Percentiles rank a stretch among this genome's conserved stretches.
phyloP scores from a whole-genome alignment of 305 asterid species.

The Fraxinus velutina region DNA sequence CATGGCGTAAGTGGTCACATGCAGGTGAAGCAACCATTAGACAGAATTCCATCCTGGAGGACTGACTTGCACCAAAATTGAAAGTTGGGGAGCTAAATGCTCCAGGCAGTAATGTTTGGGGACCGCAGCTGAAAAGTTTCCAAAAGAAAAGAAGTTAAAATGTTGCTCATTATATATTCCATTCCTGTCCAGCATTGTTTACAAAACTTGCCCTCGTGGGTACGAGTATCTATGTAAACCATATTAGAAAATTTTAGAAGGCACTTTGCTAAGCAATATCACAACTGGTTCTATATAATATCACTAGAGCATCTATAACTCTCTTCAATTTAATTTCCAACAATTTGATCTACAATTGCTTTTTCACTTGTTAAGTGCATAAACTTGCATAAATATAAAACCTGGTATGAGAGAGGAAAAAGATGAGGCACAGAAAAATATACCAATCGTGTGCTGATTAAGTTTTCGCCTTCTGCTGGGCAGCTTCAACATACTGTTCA shows the following conservation, averaged over 20 bases:
- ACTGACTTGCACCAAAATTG: not conserved
- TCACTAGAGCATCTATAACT: conserved; percentile 4
- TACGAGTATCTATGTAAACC: not conserved
- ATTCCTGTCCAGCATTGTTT: not conserved
- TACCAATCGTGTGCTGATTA: conserved; percentile 14
- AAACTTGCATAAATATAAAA: not conserved
- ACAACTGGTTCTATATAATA: not conserved
- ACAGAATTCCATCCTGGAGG: not conserved
- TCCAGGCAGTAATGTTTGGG: not conserved
- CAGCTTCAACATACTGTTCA: conserved; percentile 75
- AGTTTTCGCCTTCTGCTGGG: conserved; percentile 49
- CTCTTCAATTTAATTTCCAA: not conserved
- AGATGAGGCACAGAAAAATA: not conserved
- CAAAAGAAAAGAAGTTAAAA: not conserved
- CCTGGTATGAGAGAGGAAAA: not conserved
- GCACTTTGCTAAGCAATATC: conserved; percentile 13
- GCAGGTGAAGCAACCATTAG: not conserved
- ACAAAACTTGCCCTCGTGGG: not conserved
- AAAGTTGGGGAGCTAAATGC: not conserved
- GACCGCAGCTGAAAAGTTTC: not conserved
- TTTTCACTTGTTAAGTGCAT: not conserved
- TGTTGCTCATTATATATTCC: not conserved
- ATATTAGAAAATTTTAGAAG: not conserved
- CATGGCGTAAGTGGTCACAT: not conserved
- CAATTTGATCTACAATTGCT: not conserved